A percentile compares a stretch with the other conserved stretches of the same genome.
These are phyloP conservation scores for Cyberlindnera euphorbiiphila DNA, from an alignment of 805 yeast species.

Conservation along the genomic window DNA sequence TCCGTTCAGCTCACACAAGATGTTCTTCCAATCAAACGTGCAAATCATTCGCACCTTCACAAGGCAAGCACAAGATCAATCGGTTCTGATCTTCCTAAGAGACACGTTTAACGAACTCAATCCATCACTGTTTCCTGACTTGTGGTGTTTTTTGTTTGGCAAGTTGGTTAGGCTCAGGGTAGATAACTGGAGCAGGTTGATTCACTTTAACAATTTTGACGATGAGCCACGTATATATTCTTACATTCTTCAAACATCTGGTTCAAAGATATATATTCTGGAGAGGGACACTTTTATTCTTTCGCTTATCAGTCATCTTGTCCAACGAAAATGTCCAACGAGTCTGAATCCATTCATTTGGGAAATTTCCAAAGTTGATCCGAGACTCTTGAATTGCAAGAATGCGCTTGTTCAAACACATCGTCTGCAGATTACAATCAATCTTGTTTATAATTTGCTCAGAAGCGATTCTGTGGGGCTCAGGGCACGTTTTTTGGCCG, in stretches of 20 bases:
- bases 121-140: slow-evolving; percentile 17
- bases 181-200: slow-evolving; percentile 25
- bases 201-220: slow-evolving; percentile 21
- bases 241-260: slow-evolving; percentile 21
- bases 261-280: slow-evolving; percentile 11
- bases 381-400: slow-evolving; percentile 11
- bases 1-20: slow-evolving; percentile 6
- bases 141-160: slow-evolving; percentile 24
- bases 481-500: slow-evolving; percentile 15
- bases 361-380: slow-evolving; percentile 20
- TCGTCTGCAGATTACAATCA: slow-evolving; percentile 19
- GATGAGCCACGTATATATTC: slow-evolving; percentile 23
- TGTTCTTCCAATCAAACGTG: slow-evolving; percentile 11
- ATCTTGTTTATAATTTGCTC: slow-evolving; percentile 17
- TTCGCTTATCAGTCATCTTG: slow-evolving; percentile 17
- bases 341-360: slow-evolving; percentile 19
- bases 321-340: slow-evolving; percentile 10
- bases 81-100: slow-evolving; percentile 10
- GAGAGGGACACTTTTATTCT: slow-evolving; percentile 19
- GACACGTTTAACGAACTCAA: slow-evolving; percentile 17
- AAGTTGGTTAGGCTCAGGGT: slow-evolving; percentile 15
- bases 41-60: slow-evolving; percentile 9
- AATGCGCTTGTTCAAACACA: slow-evolving; percentile 20
- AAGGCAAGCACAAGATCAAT: background rate
- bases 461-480: slow-evolving; percentile 10